Evolutionary conservation across 1,284 basidiomycete species (phyloP).

Genomic region (Melampsora larici-populina): DNA sequence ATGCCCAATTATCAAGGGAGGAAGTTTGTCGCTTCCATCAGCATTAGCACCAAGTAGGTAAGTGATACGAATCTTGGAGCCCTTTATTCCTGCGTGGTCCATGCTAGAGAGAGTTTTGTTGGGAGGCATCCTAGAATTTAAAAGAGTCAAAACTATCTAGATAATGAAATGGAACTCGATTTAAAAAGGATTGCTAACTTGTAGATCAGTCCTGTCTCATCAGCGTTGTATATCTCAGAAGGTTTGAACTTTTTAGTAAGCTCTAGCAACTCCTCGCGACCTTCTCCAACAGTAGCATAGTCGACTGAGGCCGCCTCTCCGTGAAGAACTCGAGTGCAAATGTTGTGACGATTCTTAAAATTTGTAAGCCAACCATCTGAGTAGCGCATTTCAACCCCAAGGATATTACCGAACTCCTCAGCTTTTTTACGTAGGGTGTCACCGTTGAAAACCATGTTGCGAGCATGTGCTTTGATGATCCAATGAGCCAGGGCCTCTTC

Average conservation of each 20-base stretch:
- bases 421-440: constrained; percentile 50
- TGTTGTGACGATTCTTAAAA: constrained; percentile 44
- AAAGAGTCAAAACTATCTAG: constrained; percentile 46
- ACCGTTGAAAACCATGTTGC: constrained; percentile 49
- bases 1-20: neutral
- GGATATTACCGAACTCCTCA: constrained; percentile 45
- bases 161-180: constrained; percentile 45
- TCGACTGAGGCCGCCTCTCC: constrained; percentile 56
- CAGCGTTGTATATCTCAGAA: neutral
- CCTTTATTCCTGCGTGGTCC: neutral
- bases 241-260: neutral
- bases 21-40: neutral
- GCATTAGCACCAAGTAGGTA: neutral
- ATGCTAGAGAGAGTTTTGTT: neutral
- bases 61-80: neutral
- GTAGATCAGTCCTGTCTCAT: neutral
- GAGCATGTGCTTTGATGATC: constrained; percentile 52
- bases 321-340: constrained; percentile 52
- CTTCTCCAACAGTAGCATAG: constrained; percentile 47
- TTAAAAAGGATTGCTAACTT: neutral
- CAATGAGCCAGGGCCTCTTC: constrained; percentile 52
- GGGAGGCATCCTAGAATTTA: constrained; percentile 14
- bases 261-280: neutral
- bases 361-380: constrained; percentile 52
- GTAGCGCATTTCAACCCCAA: constrained; percentile 50